Base-by-base conservation (phyloP, 352 stramenopile species). In the Phytophthora hybrid region DNA sequence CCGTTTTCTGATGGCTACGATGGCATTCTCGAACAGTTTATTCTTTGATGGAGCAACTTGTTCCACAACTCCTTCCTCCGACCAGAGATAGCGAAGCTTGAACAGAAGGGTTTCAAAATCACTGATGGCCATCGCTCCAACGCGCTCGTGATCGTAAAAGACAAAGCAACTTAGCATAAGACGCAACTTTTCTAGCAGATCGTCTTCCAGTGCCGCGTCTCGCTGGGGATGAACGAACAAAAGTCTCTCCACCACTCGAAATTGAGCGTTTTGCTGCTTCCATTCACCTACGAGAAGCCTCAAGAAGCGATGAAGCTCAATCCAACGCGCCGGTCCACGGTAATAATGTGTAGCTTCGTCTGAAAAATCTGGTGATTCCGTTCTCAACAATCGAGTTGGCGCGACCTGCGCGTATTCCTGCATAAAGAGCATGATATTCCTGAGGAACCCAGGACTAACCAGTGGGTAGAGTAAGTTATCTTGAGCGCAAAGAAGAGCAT, bases 391-490 rank as follows among this genome's bases (percentile, higher is more conserved):
- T 11, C 55, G 55, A 2, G 54, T 83, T 32, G 79, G 63, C n/a
- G 47, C 19, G 3, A 13, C 23, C 49, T 94, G 87, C 0, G 84
- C 66, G 54, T 89, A 94, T 29, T 92, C 85, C 11, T 79, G 61
- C 52, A 83, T 80, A 55, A 80, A 86, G 18, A 77, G 46, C 57
- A 93, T 62, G 18, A 92, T 82, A 47, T 86, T 93, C 16, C 74
- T 79, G 11, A 94, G 54, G 14, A 88, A 92, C 1, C 72, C 72
- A 2, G 87, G 87, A 51, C 78, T 91, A 1, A 94, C 85, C 44
- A 94, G 74, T 6, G 87, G 87, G 59, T 94, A 94, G 57, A 88
- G 55, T 10, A 93, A 62, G 5, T 91, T 83, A n/a, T 94, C 85
- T 60, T 93, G 85, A 6, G 84, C 82, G 63, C 87, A 94, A 5